phyloP scores from a whole-genome alignment of 2,329 filamentous ascomycete species.

The Talaromyces sp. region DNA sequence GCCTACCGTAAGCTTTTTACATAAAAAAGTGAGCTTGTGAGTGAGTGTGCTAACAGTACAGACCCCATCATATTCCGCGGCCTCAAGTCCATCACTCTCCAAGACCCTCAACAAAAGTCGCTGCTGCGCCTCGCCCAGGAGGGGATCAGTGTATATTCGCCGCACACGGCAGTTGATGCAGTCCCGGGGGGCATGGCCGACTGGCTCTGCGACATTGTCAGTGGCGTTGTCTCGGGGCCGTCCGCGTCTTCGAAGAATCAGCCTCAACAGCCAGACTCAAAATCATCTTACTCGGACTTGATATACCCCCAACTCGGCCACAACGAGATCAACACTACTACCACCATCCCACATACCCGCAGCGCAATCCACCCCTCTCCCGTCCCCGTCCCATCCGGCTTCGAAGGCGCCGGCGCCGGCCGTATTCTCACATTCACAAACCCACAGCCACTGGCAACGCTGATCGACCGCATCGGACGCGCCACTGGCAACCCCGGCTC shows the following conservation, averaged over 20 bases:
- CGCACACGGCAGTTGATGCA: constrained; percentile 91
- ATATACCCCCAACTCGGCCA: constrained; percentile 29
- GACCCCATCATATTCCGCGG: constrained; percentile 96
- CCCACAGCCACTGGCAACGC: constrained; percentile 47
- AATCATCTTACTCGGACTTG: constrained; percentile 31
- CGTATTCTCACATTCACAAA: constrained; percentile 52
- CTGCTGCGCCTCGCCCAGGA: constrained; percentile 75
- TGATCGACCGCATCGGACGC: constrained; percentile 59
- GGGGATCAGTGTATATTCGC: constrained; percentile 91
- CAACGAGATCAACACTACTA: constrained; percentile 24
- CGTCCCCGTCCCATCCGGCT: constrained; percentile 27
- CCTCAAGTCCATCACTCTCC: constrained; percentile 79
- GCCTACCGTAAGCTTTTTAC: constrained; percentile 67
- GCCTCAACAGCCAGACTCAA: neutral
- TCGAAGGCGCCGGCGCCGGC: constrained; percentile 55
- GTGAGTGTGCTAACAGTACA: constrained; percentile 29
- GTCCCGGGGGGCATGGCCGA: constrained; percentile 80
- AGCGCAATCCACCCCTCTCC: constrained; percentile 49
- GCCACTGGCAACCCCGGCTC: constrained; percentile 63
- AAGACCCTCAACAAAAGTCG: constrained; percentile 79
- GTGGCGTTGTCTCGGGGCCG: constrained; percentile 38
- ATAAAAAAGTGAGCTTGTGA: too few relatives aligned
- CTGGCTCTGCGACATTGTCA: constrained; percentile 86
- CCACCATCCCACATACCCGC: constrained; percentile 45
- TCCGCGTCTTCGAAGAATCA: neutral